These are phyloP conservation scores for Xylaria sp. DNA, from an alignment of 2,329 filamentous ascomycete genomes.

Conservation along the genomic window DNA sequence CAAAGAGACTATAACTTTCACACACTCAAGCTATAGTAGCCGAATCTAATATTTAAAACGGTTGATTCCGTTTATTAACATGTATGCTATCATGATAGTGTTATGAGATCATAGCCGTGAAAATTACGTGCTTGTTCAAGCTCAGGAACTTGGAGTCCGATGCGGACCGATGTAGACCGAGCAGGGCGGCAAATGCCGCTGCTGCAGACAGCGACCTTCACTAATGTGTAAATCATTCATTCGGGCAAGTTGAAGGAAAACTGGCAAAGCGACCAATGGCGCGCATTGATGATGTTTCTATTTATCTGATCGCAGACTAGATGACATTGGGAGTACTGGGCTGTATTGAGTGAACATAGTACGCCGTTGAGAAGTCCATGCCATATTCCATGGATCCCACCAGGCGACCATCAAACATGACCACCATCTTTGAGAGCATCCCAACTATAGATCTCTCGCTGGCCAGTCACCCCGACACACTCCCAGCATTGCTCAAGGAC, in stretches of 20 bases:
- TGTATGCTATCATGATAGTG: conserved; percentile 1
- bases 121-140: conserved; percentile 29
- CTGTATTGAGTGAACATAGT: not conserved
- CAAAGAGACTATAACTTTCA: not conserved
- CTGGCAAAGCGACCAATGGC: not conserved
- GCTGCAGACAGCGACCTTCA: not conserved
- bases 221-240: not conserved
- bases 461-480: conserved; percentile 51
- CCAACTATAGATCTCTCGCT: conserved; percentile 62
- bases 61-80: not conserved
- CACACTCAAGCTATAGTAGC: not conserved
- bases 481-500: conserved; percentile 53
- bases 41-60: not conserved
- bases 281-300: not conserved
- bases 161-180: conserved; percentile 5
- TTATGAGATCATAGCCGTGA: conserved; percentile 24
- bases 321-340: not conserved
- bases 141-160: conserved; percentile 9
- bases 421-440: conserved; percentile 53
- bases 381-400: not conserved
- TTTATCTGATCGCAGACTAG: not conserved
- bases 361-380: not conserved
- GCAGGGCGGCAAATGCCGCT: not conserved
- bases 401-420: conserved; percentile 21
- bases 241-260: not conserved